Percentiles rank a stretch among this genome's conserved stretches.
These are phyloP conservation scores for Penicillium roqueforti DNA, from an alignment of 495 filamentous ascomycete genomes.

Conservation along the genomic window DNA sequence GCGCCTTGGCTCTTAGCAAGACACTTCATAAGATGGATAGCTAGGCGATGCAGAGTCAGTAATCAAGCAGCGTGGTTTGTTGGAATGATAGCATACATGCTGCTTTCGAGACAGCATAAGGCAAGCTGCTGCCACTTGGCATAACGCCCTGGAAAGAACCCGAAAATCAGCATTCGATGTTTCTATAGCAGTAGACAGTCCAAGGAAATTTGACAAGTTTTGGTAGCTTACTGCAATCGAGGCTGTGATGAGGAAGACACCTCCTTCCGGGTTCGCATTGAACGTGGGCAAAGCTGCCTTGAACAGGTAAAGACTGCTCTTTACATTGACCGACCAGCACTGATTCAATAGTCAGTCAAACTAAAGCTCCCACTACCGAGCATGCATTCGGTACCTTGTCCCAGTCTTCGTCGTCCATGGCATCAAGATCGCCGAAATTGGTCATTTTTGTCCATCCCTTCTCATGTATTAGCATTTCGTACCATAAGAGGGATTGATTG, in stretches of 20 bases:
- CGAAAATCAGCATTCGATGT: neutral
- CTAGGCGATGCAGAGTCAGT: constrained; percentile 20
- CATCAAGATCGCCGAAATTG: constrained; percentile 58
- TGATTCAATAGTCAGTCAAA: constrained; percentile 20
- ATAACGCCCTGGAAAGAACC: constrained; percentile 35
- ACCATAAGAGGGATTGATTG: neutral
- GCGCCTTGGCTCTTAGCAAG: constrained; percentile 62
- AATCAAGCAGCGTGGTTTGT: neutral
- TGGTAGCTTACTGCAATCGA: constrained; percentile 49
- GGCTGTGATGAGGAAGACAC: constrained; percentile 64
- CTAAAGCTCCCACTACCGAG: neutral
- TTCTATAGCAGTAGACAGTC: neutral
- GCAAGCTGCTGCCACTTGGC: constrained; percentile 54
- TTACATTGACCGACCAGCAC: constrained; percentile 69
- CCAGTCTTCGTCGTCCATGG: constrained; percentile 63
- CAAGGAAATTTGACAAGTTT: neutral
- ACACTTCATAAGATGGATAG: constrained; percentile 68
- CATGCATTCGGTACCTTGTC: constrained; percentile 49
- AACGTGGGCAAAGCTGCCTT: constrained; percentile 61
- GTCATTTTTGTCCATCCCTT: constrained; percentile 67
- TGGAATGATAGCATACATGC: constrained; percentile 36
- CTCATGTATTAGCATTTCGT: neutral
- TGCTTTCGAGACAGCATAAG: constrained; percentile 65
- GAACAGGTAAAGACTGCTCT: constrained; percentile 59
- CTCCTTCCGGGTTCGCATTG: constrained; percentile 65